Evolutionary conservation across 1,284 basidiomycete genomes (phyloP).

Genomic region (Leccinum angustisporum): DNA sequence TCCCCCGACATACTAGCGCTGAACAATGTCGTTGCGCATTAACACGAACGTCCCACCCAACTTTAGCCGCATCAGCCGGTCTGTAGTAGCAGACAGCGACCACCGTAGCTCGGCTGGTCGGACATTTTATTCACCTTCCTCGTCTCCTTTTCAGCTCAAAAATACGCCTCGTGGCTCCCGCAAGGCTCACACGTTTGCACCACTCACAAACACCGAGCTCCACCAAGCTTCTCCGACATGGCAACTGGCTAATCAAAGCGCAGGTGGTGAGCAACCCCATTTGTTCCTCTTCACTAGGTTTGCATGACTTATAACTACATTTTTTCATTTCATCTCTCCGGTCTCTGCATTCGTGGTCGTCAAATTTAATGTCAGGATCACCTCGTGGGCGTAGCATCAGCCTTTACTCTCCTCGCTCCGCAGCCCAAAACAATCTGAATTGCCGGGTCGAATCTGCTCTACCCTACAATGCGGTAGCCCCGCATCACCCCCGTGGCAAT

Average conservation of each 20-base stretch:
- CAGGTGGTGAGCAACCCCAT: constrained; percentile 28
- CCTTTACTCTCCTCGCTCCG: constrained; percentile 33
- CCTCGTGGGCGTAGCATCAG: constrained; percentile 37
- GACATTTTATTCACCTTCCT: constrained; percentile 17
- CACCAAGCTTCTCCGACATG: constrained; percentile 28
- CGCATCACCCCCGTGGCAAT: constrained; percentile 30
- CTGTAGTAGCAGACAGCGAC: constrained; percentile 17
- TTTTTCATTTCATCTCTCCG: constrained; percentile 19
- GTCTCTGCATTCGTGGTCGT: constrained; percentile 17
- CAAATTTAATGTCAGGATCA: constrained; percentile 29
- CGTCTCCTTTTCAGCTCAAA: constrained; percentile 24
- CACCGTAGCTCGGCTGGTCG: constrained; percentile 12
- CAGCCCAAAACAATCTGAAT: constrained; percentile 24
- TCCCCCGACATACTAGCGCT: constrained; percentile 11
- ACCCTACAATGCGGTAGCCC: constrained; percentile 36
- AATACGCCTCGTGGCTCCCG: constrained; percentile 31
- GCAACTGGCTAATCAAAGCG: constrained; percentile 27
- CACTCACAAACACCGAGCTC: constrained; percentile 35
- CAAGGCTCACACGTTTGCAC: constrained; percentile 36
- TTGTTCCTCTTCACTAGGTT: constrained; percentile 13
- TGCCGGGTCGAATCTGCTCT: constrained; percentile 20
- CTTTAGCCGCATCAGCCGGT: constrained; percentile 19
- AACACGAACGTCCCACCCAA: constrained; percentile 29
- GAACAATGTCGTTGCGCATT: constrained; percentile 32
- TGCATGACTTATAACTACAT: constrained; percentile 21